Percentiles rank a stretch among this genome's conserved stretches.
Evolutionary conservation across 1,284 basidiomycete genomes (phyloP).

Genomic region (Melanopsichium pennsylvanicum): DNA sequence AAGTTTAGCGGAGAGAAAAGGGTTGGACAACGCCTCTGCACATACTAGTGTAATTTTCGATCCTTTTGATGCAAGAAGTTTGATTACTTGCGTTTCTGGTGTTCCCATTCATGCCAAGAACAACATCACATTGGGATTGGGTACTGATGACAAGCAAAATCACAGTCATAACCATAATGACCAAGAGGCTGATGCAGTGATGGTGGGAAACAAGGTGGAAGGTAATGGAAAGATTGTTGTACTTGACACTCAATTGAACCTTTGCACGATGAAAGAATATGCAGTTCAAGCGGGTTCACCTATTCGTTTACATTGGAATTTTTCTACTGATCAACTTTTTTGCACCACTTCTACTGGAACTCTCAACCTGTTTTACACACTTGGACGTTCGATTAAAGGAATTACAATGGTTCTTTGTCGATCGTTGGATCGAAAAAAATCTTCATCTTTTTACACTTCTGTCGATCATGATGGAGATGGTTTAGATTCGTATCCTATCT

Average conservation of each 20-base stretch:
- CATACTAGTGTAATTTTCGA: conserved; percentile 92
- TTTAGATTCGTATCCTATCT: conserved; percentile 11
- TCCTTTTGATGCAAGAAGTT: conserved; percentile 79
- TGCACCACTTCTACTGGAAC: conserved; percentile 70
- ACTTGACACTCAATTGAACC: conserved; percentile 20
- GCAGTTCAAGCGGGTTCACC: conserved; percentile 6
- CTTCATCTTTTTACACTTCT: conserved; percentile 11
- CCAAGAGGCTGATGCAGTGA: no score
- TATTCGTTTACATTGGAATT: conserved; percentile 42
- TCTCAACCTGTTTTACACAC: conserved; percentile 88
- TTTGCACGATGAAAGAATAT: conserved; percentile 9
- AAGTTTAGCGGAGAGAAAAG: conserved; percentile 75
- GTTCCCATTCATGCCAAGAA: not conserved
- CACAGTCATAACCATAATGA: no score
- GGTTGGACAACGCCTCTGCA: conserved; percentile 81
- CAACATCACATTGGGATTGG: no score
- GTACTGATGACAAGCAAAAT: no score
- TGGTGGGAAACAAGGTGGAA: no score
- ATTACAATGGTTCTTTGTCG: conserved; percentile 81
- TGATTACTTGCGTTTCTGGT: conserved; percentile 76
- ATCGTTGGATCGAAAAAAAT: not conserved
- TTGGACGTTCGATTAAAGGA: conserved; percentile 83
- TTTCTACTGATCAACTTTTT: conserved; percentile 59
- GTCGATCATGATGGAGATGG: no score
- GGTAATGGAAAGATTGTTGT: conserved; percentile 31